Evolutionary conservation across 306 rosid species (phyloP), one percentile per base, ranked within the genome.

Genomic region (Betula pendula): DNA sequence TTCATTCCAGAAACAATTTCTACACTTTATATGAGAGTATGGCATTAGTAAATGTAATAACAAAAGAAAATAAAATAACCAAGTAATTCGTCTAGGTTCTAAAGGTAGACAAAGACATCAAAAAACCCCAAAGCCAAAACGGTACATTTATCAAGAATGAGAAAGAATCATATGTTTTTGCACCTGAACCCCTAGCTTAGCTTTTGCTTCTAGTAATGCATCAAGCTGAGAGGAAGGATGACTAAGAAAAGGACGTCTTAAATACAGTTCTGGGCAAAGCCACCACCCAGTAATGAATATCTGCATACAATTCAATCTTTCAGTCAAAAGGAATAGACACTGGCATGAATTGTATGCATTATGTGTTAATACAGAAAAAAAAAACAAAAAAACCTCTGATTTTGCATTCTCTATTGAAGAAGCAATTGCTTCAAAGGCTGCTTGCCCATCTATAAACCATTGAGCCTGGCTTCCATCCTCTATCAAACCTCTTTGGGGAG

Each of bases 171-270:
- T 80, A 44, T 43, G 71, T 45, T 53, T 38, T 17, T 74, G 51
- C 85, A 95, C 99, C 99, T 95, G 97, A 71, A 95, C 94, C 80
- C 99, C 99, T 88, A 92, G 90, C 89, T 79, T 95, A 76, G 99
- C 99, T 82, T 95, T 95, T 78, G 89, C 94, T 88, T 95, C 99
- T 81, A 95, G 80, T 81, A 95, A 82, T 81, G 85, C 80, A 83
- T 95, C 99, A 75, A 95, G 97, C 85, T 92, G 87, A 76, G 96
- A 84, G 65, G 93, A 91, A 81, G 97, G 91, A 78, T 89, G 88
- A 56, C 86, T 70, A 69, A 79, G 80, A 84, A 92, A 92, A 73
- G 99, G 97, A 58, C 97, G 94, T 50, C 86, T 87, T 53, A 95
- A 79, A 85, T 88, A 95, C 85, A 95, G 71, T 83, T 95, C 99